Conservation (phyloP, 495 filamentous ascomycete genomes). For the Aspergillus biplanus region DNA sequence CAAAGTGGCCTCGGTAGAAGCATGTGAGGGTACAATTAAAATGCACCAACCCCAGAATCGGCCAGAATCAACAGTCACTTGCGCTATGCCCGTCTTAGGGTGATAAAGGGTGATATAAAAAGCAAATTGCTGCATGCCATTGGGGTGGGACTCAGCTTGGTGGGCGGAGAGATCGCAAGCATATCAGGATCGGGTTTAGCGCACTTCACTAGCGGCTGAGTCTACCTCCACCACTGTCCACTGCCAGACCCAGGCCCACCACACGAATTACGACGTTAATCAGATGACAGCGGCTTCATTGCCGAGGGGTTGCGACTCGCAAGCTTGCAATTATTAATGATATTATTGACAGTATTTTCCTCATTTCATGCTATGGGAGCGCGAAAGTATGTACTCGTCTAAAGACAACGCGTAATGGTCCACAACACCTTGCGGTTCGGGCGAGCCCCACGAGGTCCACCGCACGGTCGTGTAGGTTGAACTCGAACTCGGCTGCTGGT, state of each 20-base stretch:
- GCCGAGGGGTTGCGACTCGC: not conserved
- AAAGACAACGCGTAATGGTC: not conserved
- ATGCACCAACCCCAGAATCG: not conserved
- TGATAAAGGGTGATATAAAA: not conserved
- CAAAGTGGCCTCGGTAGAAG: not conserved
- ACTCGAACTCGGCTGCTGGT: not conserved
- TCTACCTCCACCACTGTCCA: not conserved
- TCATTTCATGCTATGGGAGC: not conserved
- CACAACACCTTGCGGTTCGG: not conserved
- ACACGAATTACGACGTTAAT: not conserved
- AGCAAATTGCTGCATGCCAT: not conserved
- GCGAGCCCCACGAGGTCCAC: not conserved
- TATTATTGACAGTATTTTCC: not conserved
- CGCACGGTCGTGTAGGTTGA: not conserved
- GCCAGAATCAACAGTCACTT: not conserved
- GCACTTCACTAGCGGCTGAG: not conserved
- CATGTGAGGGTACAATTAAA: not conserved
- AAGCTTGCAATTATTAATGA: not conserved
- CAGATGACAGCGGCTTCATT: not conserved
- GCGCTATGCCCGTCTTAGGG: not conserved
- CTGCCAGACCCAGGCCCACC: not conserved
- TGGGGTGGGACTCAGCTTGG: slow-evolving; percentile 7
- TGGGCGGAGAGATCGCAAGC: slow-evolving; percentile 32
- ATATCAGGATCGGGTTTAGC: slow-evolving; percentile 28
- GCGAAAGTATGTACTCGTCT: not conserved